Evolutionary conservation across 83 land plant genomes (phyloP), one percentile per base, ranked within the genome.

Genomic region (Diphasiastrum complanatum): DNA sequence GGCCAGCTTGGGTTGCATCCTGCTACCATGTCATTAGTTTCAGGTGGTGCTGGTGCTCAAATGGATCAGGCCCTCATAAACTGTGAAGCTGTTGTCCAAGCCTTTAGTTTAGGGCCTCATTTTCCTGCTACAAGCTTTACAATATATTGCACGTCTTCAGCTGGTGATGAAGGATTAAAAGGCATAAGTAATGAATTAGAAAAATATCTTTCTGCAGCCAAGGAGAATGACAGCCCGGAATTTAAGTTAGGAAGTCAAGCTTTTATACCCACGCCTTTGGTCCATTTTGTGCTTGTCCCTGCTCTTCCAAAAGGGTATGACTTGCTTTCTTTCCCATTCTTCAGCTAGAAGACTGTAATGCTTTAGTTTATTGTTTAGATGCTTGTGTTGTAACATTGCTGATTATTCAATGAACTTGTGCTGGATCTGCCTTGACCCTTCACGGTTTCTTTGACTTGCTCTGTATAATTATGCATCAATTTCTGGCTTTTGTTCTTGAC

Each of bases 1-100:
- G 98, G 98, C 12, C 99, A 93, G 71, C 65, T 93, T 67, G 99
- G 99, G 5, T 89, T 93, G 38, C 96, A 93, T 46, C 99, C 99
- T 47, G 85, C 99, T 19, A 89, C 96, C 4, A 93, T 93, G 99
- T 22, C 33, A 16, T 95, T 93, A 32, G 66, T 75, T 33, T 26
- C 68, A 34, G 92, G 89, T 24, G 92, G 92, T 24, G 64, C 82
- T 5, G 57, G 64, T 51, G 50, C 54, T 20, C 86, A 93, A 67
- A 48, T 84, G 68, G 64, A 78, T 20, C 84, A 79, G 54, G 87
- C 96, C 35, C 66, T 93, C 19, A 16, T 49, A 52, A 93, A 93
- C 57, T 73, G 91, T 79, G 86, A 89, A 54, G 99, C 96, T 36
- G 86, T 93, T 41, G 99, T 89, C 18, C 56, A 70, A 36, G 65